phyloP scores from a whole-genome alignment of 345 rosid genomes.

The Bruguiera sexangula region DNA sequence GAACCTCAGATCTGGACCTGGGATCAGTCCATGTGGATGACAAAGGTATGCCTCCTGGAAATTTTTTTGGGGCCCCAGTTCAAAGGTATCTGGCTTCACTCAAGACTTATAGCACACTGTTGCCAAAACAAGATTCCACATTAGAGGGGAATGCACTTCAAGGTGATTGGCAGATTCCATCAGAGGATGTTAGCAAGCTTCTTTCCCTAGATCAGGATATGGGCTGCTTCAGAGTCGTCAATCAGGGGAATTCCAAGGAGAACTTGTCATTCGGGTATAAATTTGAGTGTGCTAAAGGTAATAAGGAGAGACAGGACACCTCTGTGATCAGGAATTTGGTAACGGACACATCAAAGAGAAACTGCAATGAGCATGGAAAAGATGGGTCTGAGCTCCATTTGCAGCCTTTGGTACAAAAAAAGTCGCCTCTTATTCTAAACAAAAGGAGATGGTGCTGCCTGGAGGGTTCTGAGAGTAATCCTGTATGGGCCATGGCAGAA shows the following conservation, averaged over 20 bases:
- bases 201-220: conserved; percentile 11
- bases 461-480: conserved; percentile 27
- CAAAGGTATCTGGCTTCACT: conserved; percentile 36
- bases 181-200: conserved; percentile 10
- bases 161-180: conserved; percentile 14
- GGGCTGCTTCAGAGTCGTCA: conserved; percentile 10
- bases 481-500: conserved; percentile 20
- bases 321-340: conserved; percentile 10
- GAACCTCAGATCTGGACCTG: conserved; percentile 14
- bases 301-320: conserved; percentile 16
- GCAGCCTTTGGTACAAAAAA: conserved; percentile 25
- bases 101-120: conserved; percentile 38
- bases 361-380: conserved; percentile 18
- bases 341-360: conserved; percentile 5
- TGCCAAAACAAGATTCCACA: conserved; percentile 19
- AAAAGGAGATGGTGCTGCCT: conserved; percentile 20
- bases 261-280: conserved; percentile 7
- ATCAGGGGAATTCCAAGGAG: conserved; percentile 16
- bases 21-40: conserved; percentile 17
- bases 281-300: conserved; percentile 15
- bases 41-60: conserved; percentile 23
- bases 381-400: conserved; percentile 23
- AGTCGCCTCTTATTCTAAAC: conserved; percentile 30
- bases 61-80: conserved; percentile 23
- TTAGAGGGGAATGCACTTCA: conserved; percentile 16